phyloP scores from a whole-genome alignment of 2,329 filamentous ascomycete species.

The Fusarium sororula region DNA sequence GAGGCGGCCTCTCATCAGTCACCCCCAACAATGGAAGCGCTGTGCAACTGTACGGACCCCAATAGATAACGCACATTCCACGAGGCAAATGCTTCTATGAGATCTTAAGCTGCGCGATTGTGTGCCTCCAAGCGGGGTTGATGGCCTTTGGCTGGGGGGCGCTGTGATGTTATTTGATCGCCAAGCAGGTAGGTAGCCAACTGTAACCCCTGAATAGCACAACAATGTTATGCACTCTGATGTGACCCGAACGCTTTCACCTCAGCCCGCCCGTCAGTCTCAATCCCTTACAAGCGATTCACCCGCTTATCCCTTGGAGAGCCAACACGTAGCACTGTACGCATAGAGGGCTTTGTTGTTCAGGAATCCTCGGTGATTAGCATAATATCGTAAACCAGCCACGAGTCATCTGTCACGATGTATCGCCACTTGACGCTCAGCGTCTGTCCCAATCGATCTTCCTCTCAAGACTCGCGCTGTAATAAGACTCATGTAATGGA shows the following conservation, averaged over 20 bases:
- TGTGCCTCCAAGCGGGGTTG: constrained; percentile 29
- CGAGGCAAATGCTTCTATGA: constrained; percentile 24
- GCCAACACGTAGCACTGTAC: constrained; percentile 3
- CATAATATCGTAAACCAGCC: not conserved
- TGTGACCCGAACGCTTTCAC: constrained; percentile 11
- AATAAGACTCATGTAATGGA: constrained; percentile 25
- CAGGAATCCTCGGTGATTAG: not conserved
- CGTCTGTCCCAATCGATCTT: constrained; percentile 16
- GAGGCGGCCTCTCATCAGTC: not conserved
- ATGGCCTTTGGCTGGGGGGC: constrained; percentile 10
- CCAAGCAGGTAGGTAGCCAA: constrained; percentile 5
- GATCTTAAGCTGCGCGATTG: constrained; percentile 28
- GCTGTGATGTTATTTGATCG: constrained; percentile 16
- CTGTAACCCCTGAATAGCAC: constrained; percentile 24
- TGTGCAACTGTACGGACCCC: not conserved
- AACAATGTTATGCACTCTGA: constrained; percentile 8
- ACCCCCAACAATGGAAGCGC: not conserved
- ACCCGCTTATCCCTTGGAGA: constrained; percentile 8
- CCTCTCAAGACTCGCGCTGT: not conserved
- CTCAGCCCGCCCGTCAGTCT: not conserved
- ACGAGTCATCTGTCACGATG: not conserved
- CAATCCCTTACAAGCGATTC: not conserved
- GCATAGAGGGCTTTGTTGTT: not conserved
- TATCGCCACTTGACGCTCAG: constrained; percentile 16
- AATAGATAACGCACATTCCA: constrained; percentile 30